Percentiles rank a stretch among this genome's conserved stretches.
Evolutionary conservation across 2,329 filamentous ascomycete species (phyloP).

Genomic region (Colletotrichum aenigma): DNA sequence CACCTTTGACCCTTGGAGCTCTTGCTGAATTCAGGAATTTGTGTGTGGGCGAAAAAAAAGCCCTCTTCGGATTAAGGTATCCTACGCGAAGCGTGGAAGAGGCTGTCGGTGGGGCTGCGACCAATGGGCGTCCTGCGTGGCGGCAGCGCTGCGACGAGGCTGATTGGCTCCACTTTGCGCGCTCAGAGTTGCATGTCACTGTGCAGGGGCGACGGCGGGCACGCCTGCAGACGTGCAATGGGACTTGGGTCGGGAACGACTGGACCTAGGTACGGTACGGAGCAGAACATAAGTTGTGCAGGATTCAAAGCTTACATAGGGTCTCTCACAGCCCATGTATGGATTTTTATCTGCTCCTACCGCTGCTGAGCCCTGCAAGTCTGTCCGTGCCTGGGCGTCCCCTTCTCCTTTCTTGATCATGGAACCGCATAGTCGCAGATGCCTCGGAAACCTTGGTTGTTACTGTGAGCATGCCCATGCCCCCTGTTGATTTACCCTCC

Average conservation of each 20-base stretch:
- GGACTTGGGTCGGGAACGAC: neutral
- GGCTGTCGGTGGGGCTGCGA: neutral
- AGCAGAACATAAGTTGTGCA: neutral
- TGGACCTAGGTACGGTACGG: neutral
- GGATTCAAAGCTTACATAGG: neutral
- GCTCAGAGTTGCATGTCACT: neutral
- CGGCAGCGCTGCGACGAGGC: neutral
- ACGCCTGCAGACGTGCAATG: neutral
- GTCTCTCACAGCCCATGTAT: neutral
- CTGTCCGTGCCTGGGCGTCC: neutral
- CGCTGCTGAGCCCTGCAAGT: neutral
- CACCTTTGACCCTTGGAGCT: slow-evolving; percentile 19
- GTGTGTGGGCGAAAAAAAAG: slow-evolving; percentile 57
- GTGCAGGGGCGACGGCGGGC: neutral
- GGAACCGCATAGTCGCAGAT: neutral
- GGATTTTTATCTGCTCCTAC: neutral
- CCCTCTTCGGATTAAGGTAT: neutral
- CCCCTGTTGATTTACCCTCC: neutral
- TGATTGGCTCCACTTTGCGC: neutral
- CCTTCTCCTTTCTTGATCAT: neutral
- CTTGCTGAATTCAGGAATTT: slow-evolving; percentile 41
- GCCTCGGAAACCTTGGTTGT: neutral
- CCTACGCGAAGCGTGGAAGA: neutral
- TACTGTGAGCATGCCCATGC: neutral
- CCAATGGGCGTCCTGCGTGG: neutral